Percentiles rank a stretch among this genome's conserved stretches.
These are phyloP conservation scores for Xylariales sp. DNA, from an alignment of 2,329 filamentous ascomycete genomes.

Conservation along the genomic window DNA sequence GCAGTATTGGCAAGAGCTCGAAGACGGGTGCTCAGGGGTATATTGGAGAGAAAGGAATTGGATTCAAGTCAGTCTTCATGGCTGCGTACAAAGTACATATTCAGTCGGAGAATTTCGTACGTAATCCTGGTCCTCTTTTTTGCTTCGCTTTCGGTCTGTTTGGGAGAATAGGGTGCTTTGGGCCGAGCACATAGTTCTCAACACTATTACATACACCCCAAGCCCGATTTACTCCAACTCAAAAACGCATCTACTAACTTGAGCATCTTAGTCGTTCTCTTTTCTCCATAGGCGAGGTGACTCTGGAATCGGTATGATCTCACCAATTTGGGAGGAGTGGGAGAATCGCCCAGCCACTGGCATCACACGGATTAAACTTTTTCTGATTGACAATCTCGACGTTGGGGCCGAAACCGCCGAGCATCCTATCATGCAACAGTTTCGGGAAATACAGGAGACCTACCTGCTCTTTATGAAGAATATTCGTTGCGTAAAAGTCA, in stretches of 20 bases:
- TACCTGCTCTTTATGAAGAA: constrained; percentile 58
- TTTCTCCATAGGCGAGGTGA: constrained; percentile 55
- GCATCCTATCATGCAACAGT: constrained; percentile 47
- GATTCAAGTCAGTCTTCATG: constrained; percentile 64
- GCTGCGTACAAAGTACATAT: constrained; percentile 58
- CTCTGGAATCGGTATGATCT: constrained; percentile 63
- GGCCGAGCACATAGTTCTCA: too few relatives aligned
- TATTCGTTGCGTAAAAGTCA: constrained; percentile 50
- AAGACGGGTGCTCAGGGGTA: constrained; percentile 56
- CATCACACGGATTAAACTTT: constrained; percentile 54
- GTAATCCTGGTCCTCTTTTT: background rate
- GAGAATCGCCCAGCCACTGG: constrained; percentile 26
- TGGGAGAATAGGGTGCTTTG: background rate
- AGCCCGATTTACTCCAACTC: background rate
- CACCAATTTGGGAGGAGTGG: constrained; percentile 55
- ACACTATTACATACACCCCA: background rate
- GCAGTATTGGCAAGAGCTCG: constrained; percentile 58
- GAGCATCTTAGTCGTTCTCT: constrained; percentile 51
- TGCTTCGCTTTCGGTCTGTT: background rate
- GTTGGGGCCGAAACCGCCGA: constrained; percentile 15
- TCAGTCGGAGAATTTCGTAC: constrained; percentile 54
- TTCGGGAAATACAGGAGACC: constrained; percentile 53
- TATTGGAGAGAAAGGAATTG: constrained; percentile 64
- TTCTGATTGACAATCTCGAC: constrained; percentile 48
- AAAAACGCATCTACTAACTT: background rate